phyloP scores from a whole-genome alignment of 345 rosid genomes.

The Eucalyptus tenuipes region DNA sequence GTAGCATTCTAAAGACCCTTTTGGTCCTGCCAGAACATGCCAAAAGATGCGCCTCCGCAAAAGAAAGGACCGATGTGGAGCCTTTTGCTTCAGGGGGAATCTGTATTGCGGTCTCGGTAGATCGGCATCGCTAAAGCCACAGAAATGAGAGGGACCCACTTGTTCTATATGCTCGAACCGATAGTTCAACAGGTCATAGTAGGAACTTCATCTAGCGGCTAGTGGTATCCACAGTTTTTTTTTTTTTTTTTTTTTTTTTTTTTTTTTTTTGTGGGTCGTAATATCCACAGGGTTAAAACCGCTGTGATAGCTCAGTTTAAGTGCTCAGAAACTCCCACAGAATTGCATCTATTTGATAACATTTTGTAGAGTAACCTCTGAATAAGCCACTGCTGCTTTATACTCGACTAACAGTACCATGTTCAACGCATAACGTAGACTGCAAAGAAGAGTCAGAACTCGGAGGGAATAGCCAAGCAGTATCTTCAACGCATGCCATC shows the following conservation, averaged over 20 bases:
- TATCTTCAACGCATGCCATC: too few species aligned
- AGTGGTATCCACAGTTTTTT: neutral
- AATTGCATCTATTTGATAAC: neutral
- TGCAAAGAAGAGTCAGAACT: too few species aligned
- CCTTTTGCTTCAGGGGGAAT: neutral
- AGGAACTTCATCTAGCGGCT: neutral
- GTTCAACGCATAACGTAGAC: neutral
- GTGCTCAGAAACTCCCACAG: neutral
- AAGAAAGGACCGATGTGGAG: neutral
- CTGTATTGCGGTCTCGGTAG: neutral
- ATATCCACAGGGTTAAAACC: neutral
- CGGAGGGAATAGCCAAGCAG: too few species aligned
- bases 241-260: too few species aligned
- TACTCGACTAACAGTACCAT: neutral
- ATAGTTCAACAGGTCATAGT: neutral
- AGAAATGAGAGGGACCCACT: neutral
- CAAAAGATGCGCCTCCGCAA: neutral
- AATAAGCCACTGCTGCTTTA: neutral
- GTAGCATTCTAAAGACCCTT: neutral
- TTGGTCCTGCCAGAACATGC: neutral
- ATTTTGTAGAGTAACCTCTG: neutral
- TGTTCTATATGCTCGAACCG: neutral
- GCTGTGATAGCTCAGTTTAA: neutral
- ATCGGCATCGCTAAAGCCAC: neutral
- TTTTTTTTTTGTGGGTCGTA: fast-evolving